These are phyloP conservation scores for Amanita muscaria DNA, from an alignment of 768 basidiomycete genomes.

Conservation along the genomic window DNA sequence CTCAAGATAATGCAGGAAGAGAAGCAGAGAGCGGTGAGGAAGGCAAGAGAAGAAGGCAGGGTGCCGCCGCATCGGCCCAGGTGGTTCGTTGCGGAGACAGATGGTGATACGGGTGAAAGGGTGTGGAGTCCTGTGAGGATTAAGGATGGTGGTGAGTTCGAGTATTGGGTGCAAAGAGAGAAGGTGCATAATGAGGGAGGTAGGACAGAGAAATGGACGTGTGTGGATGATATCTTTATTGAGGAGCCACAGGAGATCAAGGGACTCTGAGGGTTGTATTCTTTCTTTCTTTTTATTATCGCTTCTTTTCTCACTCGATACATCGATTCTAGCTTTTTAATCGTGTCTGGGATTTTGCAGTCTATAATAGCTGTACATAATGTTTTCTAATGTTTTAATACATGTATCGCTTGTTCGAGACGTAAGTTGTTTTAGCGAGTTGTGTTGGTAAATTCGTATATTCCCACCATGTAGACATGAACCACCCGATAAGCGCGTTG, in stretches of 20 bases:
- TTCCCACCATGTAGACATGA: no score
- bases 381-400: no score
- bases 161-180: constrained; percentile 83
- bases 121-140: constrained; percentile 69
- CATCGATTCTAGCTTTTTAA: no score
- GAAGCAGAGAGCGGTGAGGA: constrained; percentile 65
- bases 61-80: constrained; percentile 67
- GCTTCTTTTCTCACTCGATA: no score
- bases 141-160: constrained; percentile 32
- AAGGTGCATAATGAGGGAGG: constrained; percentile 40
- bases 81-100: constrained; percentile 81
- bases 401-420: no score
- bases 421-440: no score
- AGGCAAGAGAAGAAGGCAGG: constrained; percentile 66
- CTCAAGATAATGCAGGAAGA: constrained; percentile 80
- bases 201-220: constrained; percentile 26
- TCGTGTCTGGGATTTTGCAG: no score
- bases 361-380: no score
- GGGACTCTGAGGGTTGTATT: no score
- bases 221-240: constrained; percentile 76
- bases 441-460: no score
- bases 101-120: constrained; percentile 83
- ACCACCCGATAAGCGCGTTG: no score
- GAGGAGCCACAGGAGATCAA: constrained; percentile 40
- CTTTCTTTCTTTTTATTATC: no score